These are phyloP conservation scores for Nemania sp. DNA, from an alignment of 2,329 filamentous ascomycete genomes.

Conservation along the genomic window DNA sequence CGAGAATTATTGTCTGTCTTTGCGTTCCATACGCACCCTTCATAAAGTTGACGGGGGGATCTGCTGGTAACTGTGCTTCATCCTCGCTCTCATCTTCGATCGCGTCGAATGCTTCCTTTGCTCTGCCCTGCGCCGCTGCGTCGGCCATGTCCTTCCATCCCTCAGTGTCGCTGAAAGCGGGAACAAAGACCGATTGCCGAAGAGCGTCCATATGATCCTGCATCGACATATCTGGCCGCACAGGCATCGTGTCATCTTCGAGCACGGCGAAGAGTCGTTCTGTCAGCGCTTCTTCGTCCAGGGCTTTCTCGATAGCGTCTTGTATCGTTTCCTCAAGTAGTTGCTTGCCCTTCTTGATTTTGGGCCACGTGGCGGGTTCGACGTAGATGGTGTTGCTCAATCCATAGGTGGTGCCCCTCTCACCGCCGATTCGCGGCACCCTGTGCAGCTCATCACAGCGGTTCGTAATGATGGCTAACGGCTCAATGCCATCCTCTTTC, in stretches of 20 bases:
- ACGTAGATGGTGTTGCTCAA: conserved; percentile 66
- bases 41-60: conserved; percentile 51
- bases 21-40: conserved; percentile 68
- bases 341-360: conserved; percentile 58
- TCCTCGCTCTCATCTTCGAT: conserved; percentile 44
- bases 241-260: conserved; percentile 61
- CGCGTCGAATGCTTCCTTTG: conserved; percentile 44
- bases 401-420: conserved; percentile 58
- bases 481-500: conserved; percentile 45
- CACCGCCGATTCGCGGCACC: conserved; percentile 62
- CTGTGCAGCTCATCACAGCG: conserved; percentile 56
- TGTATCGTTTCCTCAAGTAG: conserved; percentile 51
- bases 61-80: conserved; percentile 46
- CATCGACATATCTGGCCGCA: conserved; percentile 50
- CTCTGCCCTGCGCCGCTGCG: conserved; percentile 45
- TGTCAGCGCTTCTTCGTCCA: conserved; percentile 54
- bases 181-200: conserved; percentile 65
- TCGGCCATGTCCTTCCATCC: conserved; percentile 52
- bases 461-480: conserved; percentile 66
- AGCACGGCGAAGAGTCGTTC: conserved; percentile 58
- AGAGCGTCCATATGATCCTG: conserved; percentile 59
- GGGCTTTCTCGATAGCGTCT: conserved; percentile 44
- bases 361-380: conserved; percentile 62
- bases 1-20: conserved; percentile 64
- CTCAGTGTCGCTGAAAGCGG: conserved; percentile 56